Evolutionary conservation across 2,329 filamentous ascomycete species (phyloP), one percentile per base, ranked within the genome.

Genomic region (Coleophoma cylindrospora): DNA sequence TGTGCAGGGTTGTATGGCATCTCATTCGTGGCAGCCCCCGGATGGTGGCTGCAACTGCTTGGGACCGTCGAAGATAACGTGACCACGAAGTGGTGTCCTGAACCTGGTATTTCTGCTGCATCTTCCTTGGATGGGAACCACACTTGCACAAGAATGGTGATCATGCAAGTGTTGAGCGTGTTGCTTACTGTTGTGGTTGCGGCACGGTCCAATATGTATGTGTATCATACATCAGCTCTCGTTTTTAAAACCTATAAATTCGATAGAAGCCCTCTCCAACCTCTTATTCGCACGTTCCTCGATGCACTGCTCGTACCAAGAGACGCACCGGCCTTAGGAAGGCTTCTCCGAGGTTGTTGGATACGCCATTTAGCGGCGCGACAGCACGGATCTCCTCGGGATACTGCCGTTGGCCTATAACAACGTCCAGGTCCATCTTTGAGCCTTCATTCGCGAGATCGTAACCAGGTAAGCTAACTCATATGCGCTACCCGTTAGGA

Each of bases 51-150:
- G 36, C 53, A 48, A 38, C 51, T 38, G 41, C 21, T 57, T 57
- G 53, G 61, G 55, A 43, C 50, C 50, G 48, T 37, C 50, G 45
- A 43, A 32, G 48, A 53, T 64, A 61, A 64, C 61, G 62, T 64
- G 62, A 65, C 50, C 50, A 45, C 48, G 50, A 57, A 52, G 43
- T 55, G 61, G 58, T 62, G 59, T 58, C 45, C 34, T 54, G 21
- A 59, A 55, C 58, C 52, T 47, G 45, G 53, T 36, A 37, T n/a
- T 22, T 9, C n/a, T 15, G 11, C 44, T 33, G 15, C 17, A 38
- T 10, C 15, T 32, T 27, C 22, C 12, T 44, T 21, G 34, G 17
- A 34, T 50, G 17, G 43, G 43, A 50, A 41, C 41, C 32, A 41
- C 14, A 36, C 22, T 43, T 15, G n/a, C 40, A 51, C 32, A 22